phyloP scores from a whole-genome alignment of 106 monocot species.

The Dendrobium nobile region DNA sequence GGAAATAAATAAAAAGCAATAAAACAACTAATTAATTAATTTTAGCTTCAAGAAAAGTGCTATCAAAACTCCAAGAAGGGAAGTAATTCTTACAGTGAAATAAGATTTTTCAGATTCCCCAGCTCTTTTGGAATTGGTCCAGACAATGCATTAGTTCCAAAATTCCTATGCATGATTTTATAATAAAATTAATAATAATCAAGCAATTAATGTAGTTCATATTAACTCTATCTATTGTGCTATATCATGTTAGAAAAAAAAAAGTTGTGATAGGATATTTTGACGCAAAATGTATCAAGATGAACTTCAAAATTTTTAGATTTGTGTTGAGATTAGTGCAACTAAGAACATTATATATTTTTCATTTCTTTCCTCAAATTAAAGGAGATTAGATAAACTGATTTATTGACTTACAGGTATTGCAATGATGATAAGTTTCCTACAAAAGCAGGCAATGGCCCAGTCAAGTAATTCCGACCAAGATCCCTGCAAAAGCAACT shows the following conservation, averaged over 20 bases:
- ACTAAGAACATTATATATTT: no score
- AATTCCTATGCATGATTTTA: constrained; percentile 10
- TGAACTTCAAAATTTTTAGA: no score
- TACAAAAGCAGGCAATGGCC: constrained; percentile 23
- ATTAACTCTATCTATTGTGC: no score
- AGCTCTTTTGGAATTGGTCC: constrained; percentile 25
- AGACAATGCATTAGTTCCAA: constrained; percentile 26
- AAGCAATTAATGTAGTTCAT: not conserved
- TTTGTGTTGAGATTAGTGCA: no score
- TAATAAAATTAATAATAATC: not conserved
- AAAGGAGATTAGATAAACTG: not conserved
- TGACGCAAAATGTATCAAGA: no score
- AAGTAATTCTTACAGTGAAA: constrained; percentile 16
- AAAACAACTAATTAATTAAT: not conserved
- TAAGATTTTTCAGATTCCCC: constrained; percentile 18
- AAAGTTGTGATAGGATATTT: not conserved
- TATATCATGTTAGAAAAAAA: no score
- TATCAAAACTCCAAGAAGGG: no score
- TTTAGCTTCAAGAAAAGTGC: not conserved
- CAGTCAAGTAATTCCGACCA: constrained; percentile 25
- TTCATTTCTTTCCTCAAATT: not conserved
- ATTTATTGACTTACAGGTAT: constrained; percentile 16
- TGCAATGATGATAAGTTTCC: constrained; percentile 22
- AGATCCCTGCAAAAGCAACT: constrained; percentile 20
- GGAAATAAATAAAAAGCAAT: no score